Base-by-base conservation (phyloP, 31 red algal genomes). In the Asparagopsis taxiformis region DNA sequence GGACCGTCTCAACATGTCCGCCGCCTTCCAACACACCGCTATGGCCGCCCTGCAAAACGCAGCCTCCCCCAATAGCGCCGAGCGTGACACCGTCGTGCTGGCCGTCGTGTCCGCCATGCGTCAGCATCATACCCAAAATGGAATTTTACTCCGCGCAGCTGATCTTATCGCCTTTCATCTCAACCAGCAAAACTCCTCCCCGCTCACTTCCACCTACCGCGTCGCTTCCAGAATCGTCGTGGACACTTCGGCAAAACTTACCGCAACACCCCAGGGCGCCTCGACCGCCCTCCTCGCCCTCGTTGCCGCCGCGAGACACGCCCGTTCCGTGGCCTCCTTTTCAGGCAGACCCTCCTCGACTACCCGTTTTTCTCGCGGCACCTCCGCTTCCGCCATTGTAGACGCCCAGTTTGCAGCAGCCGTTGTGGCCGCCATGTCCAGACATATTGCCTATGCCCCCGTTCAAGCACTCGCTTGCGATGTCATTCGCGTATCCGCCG, bases 141-240 rank as follows among this genome's bases (percentile, higher is more conserved):
- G 65, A 44, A 38, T 82, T 50, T 35, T 82, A 21, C 57, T 82
- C 3, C 63, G 77, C 55, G 63, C 64, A 22, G 77, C 65, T 4
- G 77, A 82, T 31, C 33, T 82, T 10, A 66, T 82, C 33, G 77
- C 77, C 35, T 82, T 70, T 54, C 77, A 82, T 49, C 77, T 82
- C n/a, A 82, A 46, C 16, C 77, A 82, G 56, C 65, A 49, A n/a
- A 39, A 32, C 21, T 39, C 55, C 31, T 34, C 65, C 55, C 65
- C 65, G 23, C 65, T 54, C 39, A 70, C 63, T 44, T 49, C 44
- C 21, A 61, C 77, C 7, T 51, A 56, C 3, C 77, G 77, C 54
- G 77, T 61, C 38, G 77, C 77, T n/a, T 41, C 52, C 28, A 38
- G 48, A 16, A 33, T 38, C 37, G 63, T 82, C 16, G 63, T 65